Base-by-base conservation (phyloP, 257 asterid genomes). In the Solanum verrucosum region DNA sequence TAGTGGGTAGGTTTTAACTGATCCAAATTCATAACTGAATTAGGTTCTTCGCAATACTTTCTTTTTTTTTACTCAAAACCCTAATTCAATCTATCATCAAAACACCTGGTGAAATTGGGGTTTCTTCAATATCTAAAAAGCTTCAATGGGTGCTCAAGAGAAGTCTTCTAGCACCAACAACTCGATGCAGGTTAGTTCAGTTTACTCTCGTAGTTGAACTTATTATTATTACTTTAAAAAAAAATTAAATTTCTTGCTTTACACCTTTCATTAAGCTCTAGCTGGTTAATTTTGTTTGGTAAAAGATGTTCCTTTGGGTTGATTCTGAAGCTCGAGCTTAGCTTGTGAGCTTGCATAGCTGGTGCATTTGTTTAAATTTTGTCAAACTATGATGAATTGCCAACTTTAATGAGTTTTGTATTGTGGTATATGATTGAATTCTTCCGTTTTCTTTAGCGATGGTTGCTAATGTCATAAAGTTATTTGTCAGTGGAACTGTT, bases 61-160 rank as follows among this genome's bases (percentile, higher is more conserved):
- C 10, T 73, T 88, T 73, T 84, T 52, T 49, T 52, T 2, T 15
- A 6, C 34, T 78, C 60, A 60, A 93, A 94, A 95, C 98, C 98
- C 98, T 95, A 94, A 92, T 93, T 92, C 37, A 27, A 68, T 7
- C 37, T 27, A 27, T 27, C 35, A 68, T 68, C 37, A 68, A 68
- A 13, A 27, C 37, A 68, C 21, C 20, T 0, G 33, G 18, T 85
- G 88, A 89, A 70, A 81, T 88, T 90, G 84, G 44, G 37, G 75
- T 27, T 67, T 68, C 75, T 29, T 68, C 37, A 13, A 68, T 68
- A 68, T 27, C 75, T 87, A 18, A 88, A 87, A 78, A 56, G 71
- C 44, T 75, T 84, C 82, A 73, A 92, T 92, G 93, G 93, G 91
- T 78, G 91, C 91, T 83, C 93, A 86, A 87, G 93, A 92, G 83